phyloP scores from a whole-genome alignment of 441 rosid species.

The Isatis lusitanica region DNA sequence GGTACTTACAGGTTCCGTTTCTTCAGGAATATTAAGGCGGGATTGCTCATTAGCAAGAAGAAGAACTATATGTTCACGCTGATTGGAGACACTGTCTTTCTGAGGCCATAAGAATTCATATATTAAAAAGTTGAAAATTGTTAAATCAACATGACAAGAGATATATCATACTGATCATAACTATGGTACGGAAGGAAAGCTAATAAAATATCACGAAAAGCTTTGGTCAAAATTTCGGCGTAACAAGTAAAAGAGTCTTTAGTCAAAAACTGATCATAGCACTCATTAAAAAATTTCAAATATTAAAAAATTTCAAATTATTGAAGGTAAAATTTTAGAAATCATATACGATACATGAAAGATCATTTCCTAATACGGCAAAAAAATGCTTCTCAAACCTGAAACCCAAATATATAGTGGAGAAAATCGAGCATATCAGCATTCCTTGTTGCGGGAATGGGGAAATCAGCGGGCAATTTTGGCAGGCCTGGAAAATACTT shows the following conservation, averaged over 20 bases:
- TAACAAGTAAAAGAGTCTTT: background rate
- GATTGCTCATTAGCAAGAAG: conserved; percentile 95
- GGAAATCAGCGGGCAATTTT: conserved; percentile 67
- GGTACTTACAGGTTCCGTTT: conserved; percentile 70
- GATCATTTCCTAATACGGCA: background rate
- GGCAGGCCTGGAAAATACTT: conserved; percentile 74
- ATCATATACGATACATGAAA: background rate
- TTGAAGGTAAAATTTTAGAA: background rate
- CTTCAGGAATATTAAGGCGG: conserved; percentile 69
- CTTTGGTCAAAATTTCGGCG: background rate
- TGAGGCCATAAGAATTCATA: conserved; percentile 39
- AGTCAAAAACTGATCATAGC: background rate
- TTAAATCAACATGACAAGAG: background rate
- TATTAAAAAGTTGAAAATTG: conserved; percentile 6
- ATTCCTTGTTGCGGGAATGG: conserved; percentile 68
- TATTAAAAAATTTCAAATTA: background rate
- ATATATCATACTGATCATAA: background rate
- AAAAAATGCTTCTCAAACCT: conserved; percentile 48
- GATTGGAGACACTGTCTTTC: conserved; percentile 96
- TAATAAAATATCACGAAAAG: background rate
- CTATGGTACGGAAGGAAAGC: background rate
- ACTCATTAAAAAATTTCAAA: background rate
- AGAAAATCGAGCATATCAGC: conserved; percentile 88
- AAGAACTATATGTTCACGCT: conserved; percentile 94
- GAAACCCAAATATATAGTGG: conserved; percentile 89